Percentiles rank a stretch among this genome's conserved stretches.
Evolutionary conservation across 768 basidiomycete species (phyloP).

Genomic region (Tephrocybe rancida): DNA sequence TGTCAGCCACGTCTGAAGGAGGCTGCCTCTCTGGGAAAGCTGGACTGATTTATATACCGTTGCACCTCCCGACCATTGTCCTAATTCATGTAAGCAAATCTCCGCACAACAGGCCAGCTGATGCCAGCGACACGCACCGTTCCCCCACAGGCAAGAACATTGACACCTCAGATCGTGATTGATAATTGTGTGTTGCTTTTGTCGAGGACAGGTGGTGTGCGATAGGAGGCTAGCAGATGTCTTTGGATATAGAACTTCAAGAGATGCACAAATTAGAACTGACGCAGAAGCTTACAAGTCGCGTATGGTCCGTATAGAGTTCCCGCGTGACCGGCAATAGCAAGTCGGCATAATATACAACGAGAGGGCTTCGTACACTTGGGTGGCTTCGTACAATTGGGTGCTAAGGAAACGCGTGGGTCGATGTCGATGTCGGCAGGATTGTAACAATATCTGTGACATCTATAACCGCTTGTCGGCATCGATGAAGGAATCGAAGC

Average conservation of each 20-base stretch:
- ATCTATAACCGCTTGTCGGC: not conserved
- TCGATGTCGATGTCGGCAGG: not conserved
- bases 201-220: not conserved
- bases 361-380: no score
- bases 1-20: slow-evolving; percentile 1
- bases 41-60: slow-evolving; percentile 8
- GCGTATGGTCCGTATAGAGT: not conserved
- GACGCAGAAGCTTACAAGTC: not conserved
- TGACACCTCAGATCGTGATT: not conserved
- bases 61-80: not conserved
- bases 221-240: not conserved
- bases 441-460: not conserved
- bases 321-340: not conserved
- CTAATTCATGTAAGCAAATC: not conserved
- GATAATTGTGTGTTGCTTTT: not conserved
- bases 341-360: not conserved
- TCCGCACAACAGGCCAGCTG: slow-evolving; percentile 2
- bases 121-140: not conserved
- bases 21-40: not conserved
- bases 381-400: no score
- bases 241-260: not conserved
- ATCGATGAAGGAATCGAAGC: not conserved
- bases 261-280: not conserved
- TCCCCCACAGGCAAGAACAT: not conserved
- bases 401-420: no score